Evolutionary conservation across 208 protist species (phyloP), one percentile per base, ranked within the genome.

Genomic region (Crithidia sp.): DNA sequence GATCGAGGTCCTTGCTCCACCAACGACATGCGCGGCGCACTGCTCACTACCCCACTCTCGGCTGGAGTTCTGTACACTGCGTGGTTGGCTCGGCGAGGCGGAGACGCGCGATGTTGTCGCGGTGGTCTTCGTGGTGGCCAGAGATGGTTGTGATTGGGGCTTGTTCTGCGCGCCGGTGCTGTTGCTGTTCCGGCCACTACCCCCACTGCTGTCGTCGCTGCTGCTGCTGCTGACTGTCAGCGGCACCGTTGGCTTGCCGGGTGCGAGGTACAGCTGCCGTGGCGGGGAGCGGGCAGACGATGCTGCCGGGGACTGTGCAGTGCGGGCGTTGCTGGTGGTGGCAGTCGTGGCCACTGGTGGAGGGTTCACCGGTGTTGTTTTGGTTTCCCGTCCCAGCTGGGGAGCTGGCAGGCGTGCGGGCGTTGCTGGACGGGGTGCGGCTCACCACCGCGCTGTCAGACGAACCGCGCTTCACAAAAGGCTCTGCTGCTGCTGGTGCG

Each of bases 1-100:
- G 39, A 45, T 43, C 64, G 72, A 17, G 49, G 41, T 7, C 56
- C 72, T 45, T 77, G 72, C 28, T 58, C 45, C 5, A 65, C 52
- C 9, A 67, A 50, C 57, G 57, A 43, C 5, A 52, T 16, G 40
- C 37, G 12, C 28, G 37, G 5, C 3, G 55, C 12, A 12, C 17
- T 16, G 19, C 16, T 6, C n/a, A 0, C 7, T 37, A 37, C 49
- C 28, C 14, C 50, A 10, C 52, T 17, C 4, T 58, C 44, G n/a
- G 44, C 44, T n/a, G 36, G 50, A 55, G n/a, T 52, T 49, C 55
- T 19, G 37, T 3, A 39, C 36, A 37, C 37, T 58, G 45, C 63
- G 63, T 28, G 50, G 37, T 14, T 13, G 37, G 45, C 50, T 55
- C 14, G 6, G 9, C 14, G 52, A 10, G 14, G 7, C 50, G 6